These are phyloP conservation scores for Trichoderma afroharzianum DNA, from an alignment of 2,329 filamentous ascomycete species.

Conservation along the genomic window DNA sequence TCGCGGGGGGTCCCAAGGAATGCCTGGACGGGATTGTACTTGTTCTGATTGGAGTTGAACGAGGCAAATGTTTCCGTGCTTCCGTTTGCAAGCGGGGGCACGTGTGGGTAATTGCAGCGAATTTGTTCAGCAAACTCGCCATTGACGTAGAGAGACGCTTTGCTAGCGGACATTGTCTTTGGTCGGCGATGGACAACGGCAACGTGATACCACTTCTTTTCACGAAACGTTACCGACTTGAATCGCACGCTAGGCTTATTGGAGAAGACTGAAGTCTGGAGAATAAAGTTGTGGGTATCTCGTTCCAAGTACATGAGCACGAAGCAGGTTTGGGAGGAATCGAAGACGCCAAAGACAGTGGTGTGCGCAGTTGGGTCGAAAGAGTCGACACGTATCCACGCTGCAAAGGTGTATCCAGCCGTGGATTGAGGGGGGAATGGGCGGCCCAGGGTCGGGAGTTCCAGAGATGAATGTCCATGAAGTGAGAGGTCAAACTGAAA, in stretches of 20 bases:
- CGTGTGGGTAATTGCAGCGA: constrained; percentile 81
- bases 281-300: constrained; percentile 88
- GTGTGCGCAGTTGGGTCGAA: constrained; percentile 86
- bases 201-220: constrained; percentile 87
- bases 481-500: constrained; percentile 92
- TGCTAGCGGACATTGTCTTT: constrained; percentile 70
- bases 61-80: constrained; percentile 68
- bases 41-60: constrained; percentile 56
- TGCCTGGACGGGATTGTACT: constrained; percentile 73
- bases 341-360: constrained; percentile 93
- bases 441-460: constrained; percentile 80
- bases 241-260: constrained; percentile 87
- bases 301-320: constrained; percentile 90
- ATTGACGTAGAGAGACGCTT: constrained; percentile 84
- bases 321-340: constrained; percentile 88
- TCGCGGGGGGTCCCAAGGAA: constrained; percentile 92
- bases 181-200: constrained; percentile 79
- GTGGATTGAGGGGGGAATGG: constrained; percentile 77
- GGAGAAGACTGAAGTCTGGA: constrained; percentile 90
- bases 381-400: constrained; percentile 84
- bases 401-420: constrained; percentile 83
- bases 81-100: constrained; percentile 61
- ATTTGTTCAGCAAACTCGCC: constrained; percentile 92
- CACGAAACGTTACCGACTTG: constrained; percentile 73
- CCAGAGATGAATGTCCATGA: constrained; percentile 84